These are phyloP conservation scores for Eucalyptus shirleyi DNA, from an alignment of 345 rosid genomes.

Conservation along the genomic window DNA sequence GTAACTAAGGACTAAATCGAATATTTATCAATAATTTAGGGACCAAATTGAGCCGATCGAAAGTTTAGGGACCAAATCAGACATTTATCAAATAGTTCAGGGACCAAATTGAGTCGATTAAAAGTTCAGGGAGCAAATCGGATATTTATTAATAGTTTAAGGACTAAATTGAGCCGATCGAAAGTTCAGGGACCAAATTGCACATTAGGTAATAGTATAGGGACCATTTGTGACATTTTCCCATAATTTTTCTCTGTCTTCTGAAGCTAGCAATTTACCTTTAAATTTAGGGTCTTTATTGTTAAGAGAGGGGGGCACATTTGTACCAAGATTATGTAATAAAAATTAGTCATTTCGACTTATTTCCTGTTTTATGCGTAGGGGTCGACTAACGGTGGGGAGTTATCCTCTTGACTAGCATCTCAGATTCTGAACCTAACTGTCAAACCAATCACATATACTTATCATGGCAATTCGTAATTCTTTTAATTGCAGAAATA, in stretches of 20 bases:
- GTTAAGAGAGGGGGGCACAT: background rate
- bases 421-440: background rate
- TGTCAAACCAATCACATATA: background rate
- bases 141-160: too few relatives aligned
- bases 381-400: background rate
- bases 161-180: too few relatives aligned
- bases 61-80: too few relatives aligned
- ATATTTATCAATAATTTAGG: too few relatives aligned
- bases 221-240: too few relatives aligned
- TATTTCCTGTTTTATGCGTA: background rate
- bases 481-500: background rate
- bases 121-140: too few relatives aligned
- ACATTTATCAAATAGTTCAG: too few relatives aligned
- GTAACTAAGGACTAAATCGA: too few relatives aligned
- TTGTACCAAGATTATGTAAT: background rate
- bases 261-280: background rate
- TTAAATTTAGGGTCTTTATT: background rate
- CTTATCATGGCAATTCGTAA: background rate
- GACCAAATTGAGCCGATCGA: too few relatives aligned
- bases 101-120: too few relatives aligned
- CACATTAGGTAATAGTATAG: too few relatives aligned
- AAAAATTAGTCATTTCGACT: background rate
- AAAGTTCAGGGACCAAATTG: too few relatives aligned
- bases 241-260: background rate
- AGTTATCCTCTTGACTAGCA: background rate